Evolutionary conservation across 2,329 filamentous ascomycete genomes (phyloP), one percentile per base, ranked within the genome.

Genomic region (Clonostachys rosea): DNA sequence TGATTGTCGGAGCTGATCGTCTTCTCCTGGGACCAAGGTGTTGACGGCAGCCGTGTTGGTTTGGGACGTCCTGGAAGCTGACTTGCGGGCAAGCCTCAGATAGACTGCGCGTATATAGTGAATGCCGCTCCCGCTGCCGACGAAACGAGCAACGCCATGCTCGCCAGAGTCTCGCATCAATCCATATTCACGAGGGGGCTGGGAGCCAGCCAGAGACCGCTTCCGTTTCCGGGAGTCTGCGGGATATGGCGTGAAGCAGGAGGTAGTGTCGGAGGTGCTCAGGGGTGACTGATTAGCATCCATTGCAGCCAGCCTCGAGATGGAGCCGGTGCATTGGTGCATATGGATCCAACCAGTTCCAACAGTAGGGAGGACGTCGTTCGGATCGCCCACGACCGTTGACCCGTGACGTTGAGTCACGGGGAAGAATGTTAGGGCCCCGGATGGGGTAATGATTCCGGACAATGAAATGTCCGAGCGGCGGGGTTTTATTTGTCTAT

Each of bases 121-220:
- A n/a, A 81, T 80, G 2, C 78, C 78, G 49, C 77, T 80, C 14
- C 74, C 74, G 44, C 76, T 80, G 5, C 78, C 78, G 5, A 81
- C 69, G 47, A 82, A 82, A 1, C 73, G 75, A 13, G 76, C 71
- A 4, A 70, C 70, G 18, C 68, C 72, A 33, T 69, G 65, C 30
- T 68, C 67, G 14, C 66, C 67, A 30, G 68, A 63, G 51, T 74
- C 71, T 49, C 77, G 69, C 75, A 81, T 80, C 47, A 78, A 51
- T 9, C 62, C 62, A 57, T 62, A 60, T 43, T 64, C 62, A 24
- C 62, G 61, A 12, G 59, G 56, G 3, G 58, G 56, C 16, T 56
- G 58, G 9, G 57, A 54, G 4, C 47, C 49, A 2, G 60, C 56
- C 1, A 47, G 46, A 10, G 62, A 62, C 17, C 56, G 53, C 46